These are phyloP conservation scores for Rhizopogon parksii DNA, from an alignment of 1,284 basidiomycete species.

Conservation along the genomic window DNA sequence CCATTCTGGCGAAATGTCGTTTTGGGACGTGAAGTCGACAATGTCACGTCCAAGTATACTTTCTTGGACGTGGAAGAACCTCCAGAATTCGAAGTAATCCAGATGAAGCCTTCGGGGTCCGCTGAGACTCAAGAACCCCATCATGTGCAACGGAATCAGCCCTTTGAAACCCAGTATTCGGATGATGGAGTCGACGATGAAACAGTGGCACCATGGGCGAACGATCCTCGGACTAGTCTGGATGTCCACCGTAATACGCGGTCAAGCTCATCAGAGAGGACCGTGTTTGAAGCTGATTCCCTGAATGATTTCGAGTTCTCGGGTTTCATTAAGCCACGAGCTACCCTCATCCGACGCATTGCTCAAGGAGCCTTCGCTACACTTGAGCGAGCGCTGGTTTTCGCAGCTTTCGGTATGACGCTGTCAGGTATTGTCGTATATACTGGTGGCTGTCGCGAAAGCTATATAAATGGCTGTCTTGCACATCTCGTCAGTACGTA, in stretches of 20 bases:
- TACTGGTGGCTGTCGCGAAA: constrained; percentile 74
- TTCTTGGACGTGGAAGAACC: constrained; percentile 49
- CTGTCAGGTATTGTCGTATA: constrained; percentile 72
- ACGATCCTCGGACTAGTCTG: constrained; percentile 31
- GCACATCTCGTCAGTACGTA: constrained; percentile 88
- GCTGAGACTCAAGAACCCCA: constrained; percentile 1
- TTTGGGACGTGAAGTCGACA: constrained; percentile 33
- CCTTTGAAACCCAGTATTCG: constrained; percentile 20
- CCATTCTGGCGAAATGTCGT: constrained; percentile 52
- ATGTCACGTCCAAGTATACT: constrained; percentile 40
- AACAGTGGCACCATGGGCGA: constrained; percentile 37
- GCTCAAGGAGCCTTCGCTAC: constrained; percentile 43
- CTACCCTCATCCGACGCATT: constrained; percentile 33
- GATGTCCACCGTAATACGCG: constrained; percentile 35
- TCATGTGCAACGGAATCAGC: constrained; percentile 11
- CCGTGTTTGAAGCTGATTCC: constrained; percentile 43
- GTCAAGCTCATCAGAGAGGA: constrained; percentile 48
- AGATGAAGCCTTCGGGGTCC: constrained; percentile 19
- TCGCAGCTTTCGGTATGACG: constrained; percentile 61
- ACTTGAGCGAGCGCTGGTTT: constrained; percentile 56
- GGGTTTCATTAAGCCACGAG: constrained; percentile 13
- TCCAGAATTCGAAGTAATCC: constrained; percentile 43
- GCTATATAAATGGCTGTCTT: constrained; percentile 75
- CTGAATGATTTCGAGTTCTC: constrained; percentile 40
- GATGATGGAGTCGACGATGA: constrained; percentile 24